Percentiles rank a stretch among this genome's conserved stretches.
Evolutionary conservation across 1,284 basidiomycete genomes (phyloP).

Genomic region (Tilletia indica): DNA sequence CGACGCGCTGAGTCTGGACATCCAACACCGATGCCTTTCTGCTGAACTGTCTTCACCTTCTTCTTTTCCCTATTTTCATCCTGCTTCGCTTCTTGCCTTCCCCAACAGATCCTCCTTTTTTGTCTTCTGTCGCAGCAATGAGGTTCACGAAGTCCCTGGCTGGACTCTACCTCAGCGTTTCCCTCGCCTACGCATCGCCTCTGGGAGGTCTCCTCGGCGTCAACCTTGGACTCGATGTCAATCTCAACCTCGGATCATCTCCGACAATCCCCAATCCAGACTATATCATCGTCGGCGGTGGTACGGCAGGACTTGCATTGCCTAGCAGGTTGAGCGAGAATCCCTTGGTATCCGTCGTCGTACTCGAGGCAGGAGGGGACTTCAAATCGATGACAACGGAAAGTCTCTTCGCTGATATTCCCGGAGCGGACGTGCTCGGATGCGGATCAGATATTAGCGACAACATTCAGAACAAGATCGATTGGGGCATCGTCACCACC

Average conservation of each 20-base stretch:
- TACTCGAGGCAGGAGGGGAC: conserved; percentile 44
- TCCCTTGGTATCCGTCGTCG: conserved; percentile 35
- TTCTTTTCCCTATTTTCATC: conserved; percentile 2
- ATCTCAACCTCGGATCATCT: background rate
- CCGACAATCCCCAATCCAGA: conserved; percentile 21
- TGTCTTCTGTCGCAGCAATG: no score
- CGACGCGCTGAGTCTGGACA: no score
- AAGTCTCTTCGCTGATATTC: conserved; percentile 32
- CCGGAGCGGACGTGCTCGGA: conserved; percentile 33
- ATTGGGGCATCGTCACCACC: conserved; percentile 36
- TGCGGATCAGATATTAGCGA: conserved; percentile 26
- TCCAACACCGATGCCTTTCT: no score
- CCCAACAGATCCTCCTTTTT: background rate
- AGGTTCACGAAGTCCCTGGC: no score
- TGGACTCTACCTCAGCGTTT: no score
- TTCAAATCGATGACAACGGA: conserved; percentile 28
- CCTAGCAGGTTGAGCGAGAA: conserved; percentile 42
- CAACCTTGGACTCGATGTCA: background rate
- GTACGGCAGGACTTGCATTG: conserved; percentile 40
- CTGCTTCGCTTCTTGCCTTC: background rate
- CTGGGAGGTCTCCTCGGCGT: background rate
- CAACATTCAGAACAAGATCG: conserved; percentile 26
- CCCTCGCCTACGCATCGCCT: background rate
- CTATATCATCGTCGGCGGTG: conserved; percentile 42
- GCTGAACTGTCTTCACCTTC: no score